Evolutionary conservation across 2,329 filamentous ascomycete species (phyloP).

Genomic region (Pseudogymnoascus sp.): DNA sequence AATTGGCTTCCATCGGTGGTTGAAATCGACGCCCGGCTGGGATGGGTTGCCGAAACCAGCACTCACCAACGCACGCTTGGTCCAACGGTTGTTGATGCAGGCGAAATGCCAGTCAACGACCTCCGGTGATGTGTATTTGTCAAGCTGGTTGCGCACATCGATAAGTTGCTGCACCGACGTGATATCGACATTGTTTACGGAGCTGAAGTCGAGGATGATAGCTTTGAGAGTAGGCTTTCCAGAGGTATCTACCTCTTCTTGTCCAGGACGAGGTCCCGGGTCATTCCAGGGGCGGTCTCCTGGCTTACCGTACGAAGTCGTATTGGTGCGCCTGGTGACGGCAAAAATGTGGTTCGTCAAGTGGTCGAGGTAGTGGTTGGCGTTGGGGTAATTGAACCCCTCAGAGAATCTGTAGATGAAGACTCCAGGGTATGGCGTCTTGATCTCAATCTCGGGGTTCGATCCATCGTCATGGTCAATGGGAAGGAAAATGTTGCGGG

Average conservation of each 20-base stretch:
- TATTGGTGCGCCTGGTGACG: slow-evolving; percentile 69
- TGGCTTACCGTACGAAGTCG: slow-evolving; percentile 53
- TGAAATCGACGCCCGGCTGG: slow-evolving; percentile 39
- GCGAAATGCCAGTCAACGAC: slow-evolving; percentile 92
- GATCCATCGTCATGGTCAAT: slow-evolving; percentile 83
- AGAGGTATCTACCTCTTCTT: slow-evolving; percentile 38
- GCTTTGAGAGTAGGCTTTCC: slow-evolving; percentile 68
- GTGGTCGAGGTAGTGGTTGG: slow-evolving; percentile 78
- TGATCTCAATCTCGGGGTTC: slow-evolving; percentile 74
- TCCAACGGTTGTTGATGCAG: slow-evolving; percentile 91
- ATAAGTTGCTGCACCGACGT: slow-evolving; percentile 90
- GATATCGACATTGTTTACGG: slow-evolving; percentile 88
- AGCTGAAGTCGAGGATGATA: slow-evolving; percentile 88
- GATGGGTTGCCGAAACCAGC: slow-evolving; percentile 85
- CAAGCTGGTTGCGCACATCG: slow-evolving; percentile 89
- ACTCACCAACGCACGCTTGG: slow-evolving; percentile 78
- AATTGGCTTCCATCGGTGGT: slow-evolving; percentile 82
- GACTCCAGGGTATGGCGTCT: slow-evolving; percentile 79
- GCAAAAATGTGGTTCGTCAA: slow-evolving; percentile 61
- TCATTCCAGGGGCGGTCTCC: slow-evolving; percentile 95
- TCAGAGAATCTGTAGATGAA: slow-evolving; percentile 95
- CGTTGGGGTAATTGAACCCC: slow-evolving; percentile 94
- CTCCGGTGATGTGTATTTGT: slow-evolving; percentile 72
- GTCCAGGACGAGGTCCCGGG: slow-evolving; percentile 62
- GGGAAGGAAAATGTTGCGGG: slow-evolving; percentile 78